phyloP scores from a whole-genome alignment of 2,329 filamentous ascomycete species.

The Claviceps lovelessii region DNA sequence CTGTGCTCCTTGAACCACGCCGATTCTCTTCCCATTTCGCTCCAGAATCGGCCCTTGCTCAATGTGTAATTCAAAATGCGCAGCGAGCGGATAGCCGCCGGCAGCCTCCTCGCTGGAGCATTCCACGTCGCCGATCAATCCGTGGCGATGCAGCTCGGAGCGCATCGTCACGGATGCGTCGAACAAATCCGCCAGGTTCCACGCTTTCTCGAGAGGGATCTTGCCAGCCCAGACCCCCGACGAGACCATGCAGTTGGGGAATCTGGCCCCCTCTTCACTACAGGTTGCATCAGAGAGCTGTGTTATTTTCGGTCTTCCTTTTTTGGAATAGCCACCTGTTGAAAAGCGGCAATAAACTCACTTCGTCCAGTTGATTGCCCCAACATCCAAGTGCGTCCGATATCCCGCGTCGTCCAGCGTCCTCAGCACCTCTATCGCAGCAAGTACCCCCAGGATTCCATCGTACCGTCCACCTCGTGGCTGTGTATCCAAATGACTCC shows the following conservation, averaged over 20 bases:
- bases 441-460: conserved; percentile 60
- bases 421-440: conserved; percentile 58
- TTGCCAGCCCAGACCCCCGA: conserved; percentile 64
- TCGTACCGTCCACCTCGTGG: conserved; percentile 56
- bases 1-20: conserved; percentile 20
- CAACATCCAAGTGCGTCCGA: conserved; percentile 56
- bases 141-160: conserved; percentile 50
- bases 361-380: conserved; percentile 69
- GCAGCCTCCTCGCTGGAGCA: conserved; percentile 5
- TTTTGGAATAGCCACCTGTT: neutral
- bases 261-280: conserved; percentile 68
- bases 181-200: conserved; percentile 45
- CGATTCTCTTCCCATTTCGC: conserved; percentile 12
- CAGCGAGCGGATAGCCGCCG: conserved; percentile 45
- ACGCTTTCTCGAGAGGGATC: conserved; percentile 48
- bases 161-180: conserved; percentile 13
- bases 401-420: conserved; percentile 49
- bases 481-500: conserved; percentile 55
- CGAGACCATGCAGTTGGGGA: conserved; percentile 61
- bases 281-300: neutral
- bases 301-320: neutral
- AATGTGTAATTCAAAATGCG: conserved; percentile 74
- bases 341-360: conserved; percentile 14
- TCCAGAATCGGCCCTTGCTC: conserved; percentile 58
- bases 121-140: conserved; percentile 24